These are phyloP conservation scores for Neltuma alba DNA, from an alignment of 306 rosid species.

Conservation along the genomic window DNA sequence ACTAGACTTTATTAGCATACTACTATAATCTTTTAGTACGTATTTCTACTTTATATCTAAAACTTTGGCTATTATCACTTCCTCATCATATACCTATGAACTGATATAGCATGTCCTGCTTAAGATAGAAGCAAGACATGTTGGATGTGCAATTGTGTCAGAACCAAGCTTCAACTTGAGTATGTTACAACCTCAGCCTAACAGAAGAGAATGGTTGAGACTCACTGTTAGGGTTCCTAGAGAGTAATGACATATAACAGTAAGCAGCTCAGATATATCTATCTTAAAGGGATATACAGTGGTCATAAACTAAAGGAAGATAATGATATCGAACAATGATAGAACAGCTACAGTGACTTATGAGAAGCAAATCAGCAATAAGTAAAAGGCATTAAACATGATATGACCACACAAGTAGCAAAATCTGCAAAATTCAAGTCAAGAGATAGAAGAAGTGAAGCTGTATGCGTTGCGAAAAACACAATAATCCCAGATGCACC, in stretches of 20 bases:
- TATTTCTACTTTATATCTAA: not conserved
- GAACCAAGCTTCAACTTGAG: not conserved
- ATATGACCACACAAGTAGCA: not conserved
- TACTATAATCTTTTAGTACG: not conserved
- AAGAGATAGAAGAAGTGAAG: not conserved
- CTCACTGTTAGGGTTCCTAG: not conserved
- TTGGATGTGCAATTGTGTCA: not conserved
- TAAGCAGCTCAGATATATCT: not conserved
- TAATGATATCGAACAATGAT: not conserved
- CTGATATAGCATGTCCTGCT: not conserved
- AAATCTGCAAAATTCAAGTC: not conserved
- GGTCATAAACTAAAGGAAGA: not conserved
- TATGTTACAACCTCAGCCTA: not conserved
- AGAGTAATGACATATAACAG: not conserved
- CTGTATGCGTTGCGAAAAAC: not conserved
- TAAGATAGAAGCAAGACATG: not conserved
- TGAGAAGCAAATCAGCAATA: not conserved
- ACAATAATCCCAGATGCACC: constrained; percentile 26
- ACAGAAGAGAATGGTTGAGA: not conserved
- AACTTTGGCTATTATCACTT: not conserved
- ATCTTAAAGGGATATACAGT: not conserved
- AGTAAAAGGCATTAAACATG: not conserved
- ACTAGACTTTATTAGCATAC: not conserved
- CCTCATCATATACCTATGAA: not conserved
- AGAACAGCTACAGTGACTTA: not conserved